Evolutionary conservation across 1,284 basidiomycete species (phyloP), one percentile per base, ranked within the genome.

Genomic region (Malassezia vespertilionis): DNA sequence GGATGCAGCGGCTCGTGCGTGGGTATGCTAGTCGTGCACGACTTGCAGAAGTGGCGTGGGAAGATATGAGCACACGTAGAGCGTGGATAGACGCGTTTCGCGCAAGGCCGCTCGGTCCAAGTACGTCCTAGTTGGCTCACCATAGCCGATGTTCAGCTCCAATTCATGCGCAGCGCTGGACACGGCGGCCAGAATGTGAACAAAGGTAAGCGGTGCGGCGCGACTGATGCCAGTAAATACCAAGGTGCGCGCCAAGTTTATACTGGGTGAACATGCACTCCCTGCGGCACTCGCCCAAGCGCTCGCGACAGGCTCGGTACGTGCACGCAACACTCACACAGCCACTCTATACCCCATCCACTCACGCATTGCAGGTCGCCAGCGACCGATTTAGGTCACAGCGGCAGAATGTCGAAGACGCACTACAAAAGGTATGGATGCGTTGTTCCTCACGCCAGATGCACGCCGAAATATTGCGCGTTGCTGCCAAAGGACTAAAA

Each of bases 111-210:
- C 30, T 50, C 9, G 7, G 27, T 6, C 21, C 36, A 4, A 14
- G 44, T 46, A 24, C 21, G 43, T 32, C 18, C 21, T 34, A 20
- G n/a, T n/a, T 33, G 11, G 18, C 22, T 48, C 31, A 37, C 33
- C 17, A 1, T 35, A 48, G 44, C 22, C 14, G 35, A 46, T 6
- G 47, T 50, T 18, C 38, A 40, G 9, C 41, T 54, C 23, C 15
- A 26, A 3, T 54, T 46, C 20, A 38, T 43, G 11, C 41, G 52
- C 20, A 50, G 46, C 44, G 49, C 52, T 6, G 52, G 52, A 2
- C 52, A 46, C 10, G 52, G 52, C 24, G 52, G 52, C 10, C 52
- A 54, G 40, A 49, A 54, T 35, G 52, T 54, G 12, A 54, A 54
- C 44, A 54, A 46, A 26, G n/a, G 45, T 47, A 28, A n/a, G 45